Evolutionary conservation across 1,139 yeast genomes (phyloP).

Genomic region (Nadsonia commutata): DNA sequence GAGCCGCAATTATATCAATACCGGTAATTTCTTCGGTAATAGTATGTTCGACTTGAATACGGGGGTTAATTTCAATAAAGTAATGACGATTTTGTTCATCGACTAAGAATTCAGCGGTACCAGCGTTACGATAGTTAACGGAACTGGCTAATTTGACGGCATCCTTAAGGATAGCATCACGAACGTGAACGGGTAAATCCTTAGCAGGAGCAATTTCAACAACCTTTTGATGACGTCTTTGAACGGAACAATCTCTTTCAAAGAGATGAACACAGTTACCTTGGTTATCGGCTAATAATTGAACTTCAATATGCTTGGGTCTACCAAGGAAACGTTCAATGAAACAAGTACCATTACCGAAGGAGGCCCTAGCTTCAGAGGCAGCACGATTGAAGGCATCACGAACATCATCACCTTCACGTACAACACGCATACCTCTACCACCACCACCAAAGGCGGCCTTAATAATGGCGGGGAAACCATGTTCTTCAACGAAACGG

Average conservation of each 20-base stretch:
- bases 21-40: conserved; percentile 98
- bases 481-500: conserved; percentile 65
- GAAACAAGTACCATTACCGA: conserved; percentile 97
- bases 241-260: conserved; percentile 98
- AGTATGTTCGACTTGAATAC: conserved; percentile 98
- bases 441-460: conserved; percentile 99
- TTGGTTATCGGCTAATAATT: conserved; percentile 80
- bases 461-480: conserved; percentile 92
- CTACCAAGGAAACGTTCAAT: conserved; percentile 88
- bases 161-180: conserved; percentile 85
- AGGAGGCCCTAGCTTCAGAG: conserved; percentile 86
- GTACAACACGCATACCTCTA: conserved; percentile 98
- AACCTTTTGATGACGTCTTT: conserved; percentile 97
- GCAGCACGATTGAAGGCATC: conserved; percentile 93
- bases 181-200: conserved; percentile 62
- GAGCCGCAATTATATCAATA: conserved; percentile 95
- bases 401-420: conserved; percentile 84
- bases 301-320: conserved; percentile 98
- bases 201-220: conserved; percentile 99
- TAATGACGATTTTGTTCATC: conserved; percentile 91
- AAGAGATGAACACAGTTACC: conserved; percentile 93
- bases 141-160: conserved; percentile 84
- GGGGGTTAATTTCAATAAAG: conserved; percentile 95
- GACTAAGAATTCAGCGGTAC: conserved; percentile 96
- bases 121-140: conserved; percentile 92